Evolutionary conservation across 1,284 basidiomycete genomes (phyloP), one percentile per base, ranked within the genome.

Genomic region (Ceratobasidium sp.): DNA sequence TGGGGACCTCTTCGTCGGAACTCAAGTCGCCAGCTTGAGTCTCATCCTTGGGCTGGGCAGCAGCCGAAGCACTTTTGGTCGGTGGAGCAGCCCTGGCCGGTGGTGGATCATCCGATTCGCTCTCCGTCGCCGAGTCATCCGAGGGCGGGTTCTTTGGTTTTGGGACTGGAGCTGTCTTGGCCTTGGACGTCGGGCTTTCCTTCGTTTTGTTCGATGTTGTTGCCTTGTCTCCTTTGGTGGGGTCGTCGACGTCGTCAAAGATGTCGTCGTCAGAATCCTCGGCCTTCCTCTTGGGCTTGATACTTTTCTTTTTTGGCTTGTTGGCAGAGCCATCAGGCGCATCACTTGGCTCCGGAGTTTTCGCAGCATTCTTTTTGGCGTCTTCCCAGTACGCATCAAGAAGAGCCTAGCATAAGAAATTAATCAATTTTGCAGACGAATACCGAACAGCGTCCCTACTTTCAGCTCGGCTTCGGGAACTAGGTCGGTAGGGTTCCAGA

Each of bases 401-500:
- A 59, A 82, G 82, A 57, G 80, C 67, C 69, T 66, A 52, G 27
- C 78, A 20, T 23, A 30, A 46, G 12, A 46, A 65, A 12, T 41
- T 46, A 16, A 33, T 41, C 35, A 10, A 89, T 79, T 23, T 88
- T 86, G 35, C 87, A 82, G 80, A 87, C 91, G 82, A 86, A 44
- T 70, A 60, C 1, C 50, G 71, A 35, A 20, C 23, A 75, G 74
- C 50, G 60, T 46, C 67, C 82, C 57, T 80, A 89, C 92, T 86
- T 91, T 91, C 73, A 88, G 88, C 81, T 93, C 90, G 52, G 87
- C 81, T 27, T 91, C 91, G 46, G 87, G 86, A 78, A 93, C 82
- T 33, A 93, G 83, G 33, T 88, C 86, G 1, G 86, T 84, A 81
- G 89, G 90, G 83, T 91, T 92, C 91, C 92, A 93, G 52, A 90